A percentile compares a stretch with the other conserved stretches of the same genome.
Evolutionary conservation across 805 yeast species (phyloP).

Genomic region (Ogataea siamensis): DNA sequence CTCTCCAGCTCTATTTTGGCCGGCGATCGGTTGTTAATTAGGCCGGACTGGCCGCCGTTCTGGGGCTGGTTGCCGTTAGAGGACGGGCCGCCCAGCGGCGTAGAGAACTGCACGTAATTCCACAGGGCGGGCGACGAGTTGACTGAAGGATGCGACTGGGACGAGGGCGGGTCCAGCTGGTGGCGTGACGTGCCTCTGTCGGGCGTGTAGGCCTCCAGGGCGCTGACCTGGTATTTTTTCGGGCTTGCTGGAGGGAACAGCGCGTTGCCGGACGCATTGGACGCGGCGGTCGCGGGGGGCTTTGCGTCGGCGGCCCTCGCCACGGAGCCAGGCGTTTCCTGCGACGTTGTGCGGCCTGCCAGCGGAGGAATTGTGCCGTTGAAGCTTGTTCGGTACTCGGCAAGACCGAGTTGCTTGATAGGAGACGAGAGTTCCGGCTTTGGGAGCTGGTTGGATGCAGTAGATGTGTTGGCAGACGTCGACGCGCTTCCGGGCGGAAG

Average conservation of each 20-base stretch:
- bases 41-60: conserved; percentile 30
- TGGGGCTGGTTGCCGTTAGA: conserved; percentile 18
- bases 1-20: conserved; percentile 29
- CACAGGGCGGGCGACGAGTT: conserved; percentile 86
- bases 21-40: conserved; percentile 22
- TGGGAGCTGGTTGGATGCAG: conserved; percentile 15
- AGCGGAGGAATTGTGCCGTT: conserved; percentile 11
- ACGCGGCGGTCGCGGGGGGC: conserved; percentile 5
- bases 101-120: conserved; percentile 80
- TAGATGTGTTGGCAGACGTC: conserved; percentile 18
- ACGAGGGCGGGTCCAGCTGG: conserved; percentile 28
- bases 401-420: conserved; percentile 17
- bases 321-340: conserved; percentile 16
- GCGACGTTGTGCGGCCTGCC: conserved; percentile 13
- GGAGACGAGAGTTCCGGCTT: conserved; percentile 24
- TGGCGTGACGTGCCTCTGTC: conserved; percentile 46
- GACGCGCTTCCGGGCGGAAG: conserved; percentile 12
- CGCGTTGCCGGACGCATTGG: conserved; percentile 9
- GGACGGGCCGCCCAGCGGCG: conserved; percentile 32
- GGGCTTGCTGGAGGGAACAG: conserved; percentile 23
- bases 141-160: conserved; percentile 41
- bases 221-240: conserved; percentile 45
- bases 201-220: conserved; percentile 65
- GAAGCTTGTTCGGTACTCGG: conserved; percentile 17
- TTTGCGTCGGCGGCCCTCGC: conserved; percentile 2